Conservation (phyloP, 495 filamentous ascomycete genomes). For the Neurospora sp. region DNA sequence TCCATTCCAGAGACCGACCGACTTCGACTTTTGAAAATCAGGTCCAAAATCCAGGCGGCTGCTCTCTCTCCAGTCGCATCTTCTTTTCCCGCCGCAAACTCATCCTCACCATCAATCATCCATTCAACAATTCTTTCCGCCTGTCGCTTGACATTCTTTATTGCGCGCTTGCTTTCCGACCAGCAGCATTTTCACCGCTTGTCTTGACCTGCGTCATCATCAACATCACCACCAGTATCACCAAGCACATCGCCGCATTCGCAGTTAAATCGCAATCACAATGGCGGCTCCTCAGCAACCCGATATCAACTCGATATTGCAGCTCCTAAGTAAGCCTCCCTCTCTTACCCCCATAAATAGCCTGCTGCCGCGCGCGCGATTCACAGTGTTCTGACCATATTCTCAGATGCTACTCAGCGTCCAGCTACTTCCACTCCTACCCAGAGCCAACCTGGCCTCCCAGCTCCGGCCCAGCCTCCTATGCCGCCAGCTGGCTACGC, state of each 20-base stretch:
- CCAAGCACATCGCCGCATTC: background rate
- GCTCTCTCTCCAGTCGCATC: background rate
- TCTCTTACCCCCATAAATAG: background rate
- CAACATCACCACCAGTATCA: background rate
- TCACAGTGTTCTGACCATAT: background rate
- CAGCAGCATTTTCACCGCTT: background rate
- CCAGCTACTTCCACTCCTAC: constrained; percentile 28
- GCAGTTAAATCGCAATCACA: background rate
- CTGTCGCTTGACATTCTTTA: background rate
- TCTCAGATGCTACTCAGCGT: constrained; percentile 19
- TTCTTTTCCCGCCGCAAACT: background rate
- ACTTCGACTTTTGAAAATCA: background rate
- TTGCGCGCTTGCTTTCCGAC: background rate
- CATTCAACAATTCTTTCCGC: background rate
- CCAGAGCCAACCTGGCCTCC: constrained; percentile 32
- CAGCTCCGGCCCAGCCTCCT: constrained; percentile 13
- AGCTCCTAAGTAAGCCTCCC: constrained; percentile 6
- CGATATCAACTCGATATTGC: constrained; percentile 22
- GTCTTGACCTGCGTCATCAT: background rate
- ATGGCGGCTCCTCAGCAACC: constrained; percentile 19
- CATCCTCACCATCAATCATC: background rate
- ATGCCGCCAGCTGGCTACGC: constrained; percentile 9
- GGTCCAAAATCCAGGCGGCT: background rate
- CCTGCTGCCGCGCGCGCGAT: background rate
- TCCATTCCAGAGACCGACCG: background rate